Conservation (phyloP, 116 monocot genomes). For the Cymodocea nodosa region DNA sequence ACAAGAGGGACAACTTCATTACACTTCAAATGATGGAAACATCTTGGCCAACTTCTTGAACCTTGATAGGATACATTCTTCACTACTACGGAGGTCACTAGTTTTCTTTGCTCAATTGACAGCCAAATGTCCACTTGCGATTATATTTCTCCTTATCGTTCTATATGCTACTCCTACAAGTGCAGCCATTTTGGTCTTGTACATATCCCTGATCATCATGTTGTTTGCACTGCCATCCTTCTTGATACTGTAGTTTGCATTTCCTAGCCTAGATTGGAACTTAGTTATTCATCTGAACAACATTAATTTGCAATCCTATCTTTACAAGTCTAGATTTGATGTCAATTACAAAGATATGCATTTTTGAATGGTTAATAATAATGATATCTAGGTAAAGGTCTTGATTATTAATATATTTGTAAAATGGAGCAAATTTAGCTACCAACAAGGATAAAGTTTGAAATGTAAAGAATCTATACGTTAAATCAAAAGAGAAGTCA, state of each 20-base stretch:
- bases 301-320: too few relatives aligned
- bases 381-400: too few relatives aligned
- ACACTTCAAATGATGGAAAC: conserved; percentile 1
- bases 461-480: too few relatives aligned
- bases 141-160: conserved; percentile 67
- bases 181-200: conserved; percentile 59
- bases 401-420: too few relatives aligned
- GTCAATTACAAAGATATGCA: too few relatives aligned
- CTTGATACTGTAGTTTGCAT: conserved; percentile 70
- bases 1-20: conserved; percentile 10
- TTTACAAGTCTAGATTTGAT: too few relatives aligned
- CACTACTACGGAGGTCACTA: conserved; percentile 32
- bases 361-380: too few relatives aligned
- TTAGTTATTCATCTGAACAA: too few relatives aligned
- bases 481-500: too few relatives aligned
- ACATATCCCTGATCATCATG: conserved; percentile 51
- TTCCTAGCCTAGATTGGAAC: conserved; percentile 81
- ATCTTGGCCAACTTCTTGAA: conserved; percentile 2
- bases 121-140: conserved; percentile 63
- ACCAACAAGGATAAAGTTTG: too few relatives aligned
- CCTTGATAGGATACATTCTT: conserved; percentile 32
- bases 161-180: conserved; percentile 69
- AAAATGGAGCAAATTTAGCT: too few relatives aligned
- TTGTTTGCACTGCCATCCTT: conserved; percentile 68
- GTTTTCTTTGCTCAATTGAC: conserved; percentile 48